Evolutionary conservation across 768 basidiomycete species (phyloP).

Genomic region (Chalciporus chontae): DNA sequence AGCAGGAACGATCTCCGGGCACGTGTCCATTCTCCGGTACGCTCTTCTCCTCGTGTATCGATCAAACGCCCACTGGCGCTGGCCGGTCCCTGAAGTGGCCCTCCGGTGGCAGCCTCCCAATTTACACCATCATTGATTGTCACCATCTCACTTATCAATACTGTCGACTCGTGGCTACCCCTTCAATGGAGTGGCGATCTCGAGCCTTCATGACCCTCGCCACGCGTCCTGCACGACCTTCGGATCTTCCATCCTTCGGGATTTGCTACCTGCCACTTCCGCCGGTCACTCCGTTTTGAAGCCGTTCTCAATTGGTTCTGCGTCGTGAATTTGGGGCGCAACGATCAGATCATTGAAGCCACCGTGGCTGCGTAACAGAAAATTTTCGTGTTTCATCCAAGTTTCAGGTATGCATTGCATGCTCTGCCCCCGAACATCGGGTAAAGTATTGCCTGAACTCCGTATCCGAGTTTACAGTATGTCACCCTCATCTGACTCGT

Average conservation of each 20-base stretch:
- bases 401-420: background rate
- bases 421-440: background rate
- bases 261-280: conserved; percentile 8
- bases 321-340: background rate
- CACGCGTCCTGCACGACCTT: conserved; percentile 13
- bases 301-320: conserved; percentile 10
- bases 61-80: conserved; percentile 1
- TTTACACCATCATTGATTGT: background rate
- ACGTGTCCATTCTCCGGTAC: conserved; percentile 20
- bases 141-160: background rate
- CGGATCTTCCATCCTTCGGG: conserved; percentile 25
- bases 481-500: background rate
- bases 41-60: conserved; percentile 10
- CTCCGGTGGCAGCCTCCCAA: background rate
- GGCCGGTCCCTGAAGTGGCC: conserved; percentile 14
- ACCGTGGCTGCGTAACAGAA: background rate
- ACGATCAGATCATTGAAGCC: background rate
- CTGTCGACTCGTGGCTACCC: conserved; percentile 19
- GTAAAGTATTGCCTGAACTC: background rate
- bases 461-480: background rate
- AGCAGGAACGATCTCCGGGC: conserved; percentile 3
- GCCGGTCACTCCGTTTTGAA: conserved; percentile 8
- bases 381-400: background rate
- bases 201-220: background rate
- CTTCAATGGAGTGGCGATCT: background rate